phyloP scores from a whole-genome alignment of 495 filamentous ascomycete genomes.

The Neurospora sublineolata region DNA sequence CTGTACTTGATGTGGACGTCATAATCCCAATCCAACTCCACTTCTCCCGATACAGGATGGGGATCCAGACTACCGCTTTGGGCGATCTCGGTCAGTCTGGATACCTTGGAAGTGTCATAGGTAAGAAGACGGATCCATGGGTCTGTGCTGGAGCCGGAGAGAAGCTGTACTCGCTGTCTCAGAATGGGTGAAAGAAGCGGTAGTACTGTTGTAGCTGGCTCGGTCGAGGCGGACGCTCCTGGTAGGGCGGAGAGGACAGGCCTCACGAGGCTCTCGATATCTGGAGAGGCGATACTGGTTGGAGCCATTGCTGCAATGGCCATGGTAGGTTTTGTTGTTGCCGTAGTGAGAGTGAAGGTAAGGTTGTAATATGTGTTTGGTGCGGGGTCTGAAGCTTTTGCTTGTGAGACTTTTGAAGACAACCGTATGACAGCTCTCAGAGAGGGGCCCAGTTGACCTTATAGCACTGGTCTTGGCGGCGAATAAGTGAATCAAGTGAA shows the following conservation, averaged over 20 bases:
- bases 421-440: not conserved
- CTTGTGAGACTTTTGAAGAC: not conserved
- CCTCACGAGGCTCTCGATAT: conserved; percentile 52
- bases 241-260: conserved; percentile 80
- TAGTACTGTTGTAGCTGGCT: conserved; percentile 65
- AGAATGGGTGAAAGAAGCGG: conserved; percentile 84
- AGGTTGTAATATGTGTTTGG: not conserved
- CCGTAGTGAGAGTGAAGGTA: not conserved
- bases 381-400: not conserved
- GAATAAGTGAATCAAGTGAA: not conserved
- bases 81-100: conserved; percentile 54
- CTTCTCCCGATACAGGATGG: conserved; percentile 85
- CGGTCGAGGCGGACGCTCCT: conserved; percentile 64
- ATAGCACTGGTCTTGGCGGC: not conserved
- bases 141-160: conserved; percentile 53
- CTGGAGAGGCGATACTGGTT: conserved; percentile 46
- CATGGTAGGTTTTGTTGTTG: not conserved
- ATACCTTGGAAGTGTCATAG: conserved; percentile 60
- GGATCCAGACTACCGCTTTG: conserved; percentile 63
- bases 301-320: conserved; percentile 18
- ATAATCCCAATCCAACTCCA: conserved; percentile 56
- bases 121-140: conserved; percentile 87
- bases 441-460: not conserved
- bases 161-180: conserved; percentile 72
- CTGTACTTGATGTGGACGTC: conserved; percentile 59